Conservation (phyloP, 2,329 filamentous ascomycete species). For the Septoria linicola region DNA sequence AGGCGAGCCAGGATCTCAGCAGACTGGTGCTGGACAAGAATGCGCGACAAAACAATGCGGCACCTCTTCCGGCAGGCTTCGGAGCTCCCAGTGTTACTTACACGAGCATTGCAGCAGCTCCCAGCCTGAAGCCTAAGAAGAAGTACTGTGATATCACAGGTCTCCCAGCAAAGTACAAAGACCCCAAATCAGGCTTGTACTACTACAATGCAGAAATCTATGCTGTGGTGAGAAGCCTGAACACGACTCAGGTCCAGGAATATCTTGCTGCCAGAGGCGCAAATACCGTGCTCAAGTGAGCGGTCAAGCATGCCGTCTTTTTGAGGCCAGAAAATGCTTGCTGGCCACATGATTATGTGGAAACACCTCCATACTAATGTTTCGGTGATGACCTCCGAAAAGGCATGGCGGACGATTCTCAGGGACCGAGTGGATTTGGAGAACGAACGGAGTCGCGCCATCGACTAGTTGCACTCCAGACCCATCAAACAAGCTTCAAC, state of each 20-base stretch:
- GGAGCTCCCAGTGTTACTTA: constrained; percentile 72
- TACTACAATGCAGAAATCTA: constrained; percentile 96
- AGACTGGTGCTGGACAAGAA: constrained; percentile 88
- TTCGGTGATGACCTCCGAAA: constrained; percentile 7
- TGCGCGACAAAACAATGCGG: constrained; percentile 39
- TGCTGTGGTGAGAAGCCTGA: constrained; percentile 72
- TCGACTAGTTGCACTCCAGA: constrained; percentile 5
- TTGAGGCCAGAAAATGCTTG: constrained; percentile 8
- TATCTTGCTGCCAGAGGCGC: constrained; percentile 88
- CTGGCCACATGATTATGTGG: constrained; percentile 11
- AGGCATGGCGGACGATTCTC: neutral
- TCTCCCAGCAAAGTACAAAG: constrained; percentile 83
- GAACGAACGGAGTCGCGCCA: constrained; percentile 16
- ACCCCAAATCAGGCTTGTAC: constrained; percentile 89
- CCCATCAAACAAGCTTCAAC: constrained; percentile 7
- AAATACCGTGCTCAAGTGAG: constrained; percentile 87
- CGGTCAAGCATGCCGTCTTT: neutral
- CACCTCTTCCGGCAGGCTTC: constrained; percentile 16
- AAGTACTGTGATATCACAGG: constrained; percentile 97
- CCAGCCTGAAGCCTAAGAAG: constrained; percentile 74
- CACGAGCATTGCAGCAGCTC: constrained; percentile 93
- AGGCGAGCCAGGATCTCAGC: constrained; percentile 81
- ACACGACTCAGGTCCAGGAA: constrained; percentile 79
- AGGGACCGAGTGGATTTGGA: constrained; percentile 9
- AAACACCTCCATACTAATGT: constrained; percentile 5